Percentiles rank a stretch among this genome's conserved stretches.
These are phyloP conservation scores for Colletotrichum sp. DNA, from an alignment of 2,329 filamentous ascomycete genomes.

Conservation along the genomic window DNA sequence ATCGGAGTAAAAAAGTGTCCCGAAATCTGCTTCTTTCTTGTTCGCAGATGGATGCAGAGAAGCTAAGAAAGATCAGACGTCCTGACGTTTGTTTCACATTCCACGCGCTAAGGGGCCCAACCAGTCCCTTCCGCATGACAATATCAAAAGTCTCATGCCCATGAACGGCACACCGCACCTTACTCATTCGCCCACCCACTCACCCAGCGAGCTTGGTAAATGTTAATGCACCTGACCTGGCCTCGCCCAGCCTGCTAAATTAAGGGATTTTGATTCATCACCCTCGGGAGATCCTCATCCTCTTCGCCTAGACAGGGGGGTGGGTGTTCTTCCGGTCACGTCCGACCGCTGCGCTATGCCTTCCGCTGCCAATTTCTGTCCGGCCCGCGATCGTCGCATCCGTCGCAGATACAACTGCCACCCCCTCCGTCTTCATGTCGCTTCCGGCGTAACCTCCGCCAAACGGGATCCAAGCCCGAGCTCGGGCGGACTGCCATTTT, in stretches of 20 bases:
- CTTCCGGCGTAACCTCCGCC: not conserved
- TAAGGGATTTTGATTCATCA: not conserved
- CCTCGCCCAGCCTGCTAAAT: not conserved
- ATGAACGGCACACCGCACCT: not conserved
- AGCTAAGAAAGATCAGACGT: not conserved
- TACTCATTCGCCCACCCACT: not conserved
- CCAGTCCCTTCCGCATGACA: conserved; percentile 4
- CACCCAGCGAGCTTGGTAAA: not conserved
- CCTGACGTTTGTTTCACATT: not conserved
- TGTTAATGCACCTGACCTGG: not conserved
- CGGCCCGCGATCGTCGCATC: conserved; percentile 12
- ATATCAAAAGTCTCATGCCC: not conserved
- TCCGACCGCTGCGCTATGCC: not conserved
- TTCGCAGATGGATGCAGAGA: not conserved
- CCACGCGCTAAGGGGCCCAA: not conserved
- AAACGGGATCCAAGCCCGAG: not conserved
- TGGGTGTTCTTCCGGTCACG: not conserved
- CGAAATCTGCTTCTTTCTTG: not conserved
- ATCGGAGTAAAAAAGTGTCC: not conserved
- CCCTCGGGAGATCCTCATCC: conserved; percentile 5
- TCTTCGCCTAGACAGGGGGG: not conserved
- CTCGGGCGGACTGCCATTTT: not conserved
- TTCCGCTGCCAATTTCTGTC: conserved; percentile 5
- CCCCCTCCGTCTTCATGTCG: conserved; percentile 6
- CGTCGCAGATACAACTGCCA: conserved; percentile 13